These are phyloP conservation scores for Apodospora peruviana DNA, from an alignment of 495 filamentous ascomycete genomes.

Conservation along the genomic window DNA sequence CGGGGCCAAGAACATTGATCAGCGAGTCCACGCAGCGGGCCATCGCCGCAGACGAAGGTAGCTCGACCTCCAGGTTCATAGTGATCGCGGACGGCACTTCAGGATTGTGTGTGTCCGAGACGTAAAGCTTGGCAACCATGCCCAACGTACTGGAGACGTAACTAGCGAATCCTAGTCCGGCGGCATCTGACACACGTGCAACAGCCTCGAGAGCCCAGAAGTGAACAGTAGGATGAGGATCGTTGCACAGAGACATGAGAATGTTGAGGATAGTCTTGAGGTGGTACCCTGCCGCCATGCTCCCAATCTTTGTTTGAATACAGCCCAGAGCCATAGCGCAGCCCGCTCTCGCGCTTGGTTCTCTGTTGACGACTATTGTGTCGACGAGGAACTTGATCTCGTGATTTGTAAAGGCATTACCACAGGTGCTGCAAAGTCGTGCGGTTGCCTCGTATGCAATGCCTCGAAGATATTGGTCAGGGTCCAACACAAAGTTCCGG, in stretches of 20 bases:
- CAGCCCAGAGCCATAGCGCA: slow-evolving; percentile 90
- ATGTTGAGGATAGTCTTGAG: slow-evolving; percentile 93
- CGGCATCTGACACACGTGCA: slow-evolving; percentile 82
- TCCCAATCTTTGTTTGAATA: slow-evolving; percentile 91
- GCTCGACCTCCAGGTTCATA: slow-evolving; percentile 82
- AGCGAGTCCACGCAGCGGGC: slow-evolving; percentile 87
- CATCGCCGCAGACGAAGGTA: slow-evolving; percentile 74
- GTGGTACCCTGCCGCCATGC: slow-evolving; percentile 97
- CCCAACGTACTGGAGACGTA: slow-evolving; percentile 88
- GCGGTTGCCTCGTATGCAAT: slow-evolving; percentile 86
- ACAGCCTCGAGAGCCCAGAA: slow-evolving; percentile 92
- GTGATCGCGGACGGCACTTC: slow-evolving; percentile 71
- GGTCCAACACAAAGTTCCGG: slow-evolving; percentile 70
- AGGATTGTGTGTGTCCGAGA: slow-evolving; percentile 82
- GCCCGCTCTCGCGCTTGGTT: slow-evolving; percentile 87
- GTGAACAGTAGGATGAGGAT: slow-evolving; percentile 94
- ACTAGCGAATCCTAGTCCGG: slow-evolving; percentile 83
- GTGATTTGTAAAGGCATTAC: slow-evolving; percentile 79
- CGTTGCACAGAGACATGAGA: slow-evolving; percentile 89
- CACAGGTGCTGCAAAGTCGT: slow-evolving; percentile 80
- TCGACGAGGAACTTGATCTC: slow-evolving; percentile 92
- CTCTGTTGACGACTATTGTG: slow-evolving; percentile 85
- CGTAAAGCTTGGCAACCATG: slow-evolving; percentile 88
- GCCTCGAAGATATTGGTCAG: slow-evolving; percentile 78
- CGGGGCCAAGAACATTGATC: slow-evolving; percentile 92